Evolutionary conservation across 352 stramenopile genomes (phyloP).

Genomic region (Pythium diclinum): DNA sequence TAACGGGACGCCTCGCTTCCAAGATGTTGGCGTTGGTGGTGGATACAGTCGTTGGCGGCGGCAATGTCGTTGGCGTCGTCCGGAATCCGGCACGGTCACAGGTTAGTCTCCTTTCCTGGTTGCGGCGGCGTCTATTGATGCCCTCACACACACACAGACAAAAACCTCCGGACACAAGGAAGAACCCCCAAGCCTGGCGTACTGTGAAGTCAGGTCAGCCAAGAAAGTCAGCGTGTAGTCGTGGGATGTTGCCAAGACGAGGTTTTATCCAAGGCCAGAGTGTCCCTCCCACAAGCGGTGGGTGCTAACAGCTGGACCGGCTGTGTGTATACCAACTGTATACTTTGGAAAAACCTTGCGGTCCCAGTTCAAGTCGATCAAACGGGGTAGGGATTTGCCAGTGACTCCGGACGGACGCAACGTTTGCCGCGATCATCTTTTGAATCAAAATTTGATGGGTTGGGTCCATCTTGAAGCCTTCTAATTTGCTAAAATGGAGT

Average conservation of each 20-base stretch:
- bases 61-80: constrained; percentile 9
- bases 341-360: neutral
- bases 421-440: constrained; percentile 9
- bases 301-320: neutral
- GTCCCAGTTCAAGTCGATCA: neutral
- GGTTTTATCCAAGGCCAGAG: constrained; percentile 1
- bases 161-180: constrained; percentile 4
- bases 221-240: constrained; percentile 23
- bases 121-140: constrained; percentile 1
- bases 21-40: neutral
- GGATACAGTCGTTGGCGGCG: neutral
- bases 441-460: no score
- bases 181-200: constrained; percentile 1
- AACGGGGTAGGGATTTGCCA: neutral
- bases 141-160: constrained; percentile 2
- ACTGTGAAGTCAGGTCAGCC: neutral
- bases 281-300: neutral
- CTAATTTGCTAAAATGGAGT: neutral
- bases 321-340: neutral
- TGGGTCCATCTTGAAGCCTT: neutral
- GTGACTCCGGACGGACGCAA: neutral
- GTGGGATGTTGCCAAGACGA: constrained; percentile 5
- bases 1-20: neutral
- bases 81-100: neutral
- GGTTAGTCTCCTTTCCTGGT: constrained; percentile 2